A percentile compares a stretch with the other conserved stretches of the same genome.
phyloP scores from a whole-genome alignment of 371 early-diverging fungal genomes.

The Syncephalastrum racemosum region DNA sequence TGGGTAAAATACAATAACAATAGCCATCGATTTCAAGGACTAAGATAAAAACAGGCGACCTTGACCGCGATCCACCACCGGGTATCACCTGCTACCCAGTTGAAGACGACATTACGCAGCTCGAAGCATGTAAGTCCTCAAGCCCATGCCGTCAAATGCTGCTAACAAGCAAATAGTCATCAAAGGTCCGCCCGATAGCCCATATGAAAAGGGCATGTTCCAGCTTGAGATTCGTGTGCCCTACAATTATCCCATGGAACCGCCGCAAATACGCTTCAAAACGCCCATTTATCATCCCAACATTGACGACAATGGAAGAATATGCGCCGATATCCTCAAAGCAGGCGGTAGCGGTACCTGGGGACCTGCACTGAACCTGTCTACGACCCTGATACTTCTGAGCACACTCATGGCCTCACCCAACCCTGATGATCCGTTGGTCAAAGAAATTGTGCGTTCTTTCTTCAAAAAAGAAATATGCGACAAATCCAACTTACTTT shows the following conservation, averaged over 20 bases:
- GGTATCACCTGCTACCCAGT: conserved; percentile 51
- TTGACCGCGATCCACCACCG: conserved; percentile 51
- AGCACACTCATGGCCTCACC: conserved; percentile 46
- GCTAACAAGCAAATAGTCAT: conserved; percentile 26
- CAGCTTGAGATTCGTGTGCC: conserved; percentile 45
- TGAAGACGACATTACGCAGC: conserved; percentile 37
- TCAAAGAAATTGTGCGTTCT: conserved; percentile 47
- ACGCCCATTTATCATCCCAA: conserved; percentile 59
- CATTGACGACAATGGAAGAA: conserved; percentile 51
- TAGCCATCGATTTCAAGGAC: no score
- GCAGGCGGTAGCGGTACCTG: conserved; percentile 46
- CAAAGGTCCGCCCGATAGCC: conserved; percentile 54
- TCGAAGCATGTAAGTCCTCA: conserved; percentile 42
- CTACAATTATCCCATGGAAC: conserved; percentile 47
- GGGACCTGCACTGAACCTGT: conserved; percentile 50
- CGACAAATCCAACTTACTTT: no score
- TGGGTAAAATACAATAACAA: no score
- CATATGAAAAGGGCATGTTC: conserved; percentile 53
- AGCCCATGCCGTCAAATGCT: not conserved
- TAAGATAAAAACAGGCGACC: conserved; percentile 20
- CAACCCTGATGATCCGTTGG: conserved; percentile 61
- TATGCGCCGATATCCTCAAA: conserved; percentile 58
- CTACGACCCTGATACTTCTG: conserved; percentile 42
- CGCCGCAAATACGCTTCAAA: conserved; percentile 52
- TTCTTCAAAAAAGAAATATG: no score